Percentiles rank a stretch among this genome's conserved stretches.
phyloP scores from a whole-genome alignment of 2,329 filamentous ascomycete genomes.

The Xylaria arbuscula region DNA sequence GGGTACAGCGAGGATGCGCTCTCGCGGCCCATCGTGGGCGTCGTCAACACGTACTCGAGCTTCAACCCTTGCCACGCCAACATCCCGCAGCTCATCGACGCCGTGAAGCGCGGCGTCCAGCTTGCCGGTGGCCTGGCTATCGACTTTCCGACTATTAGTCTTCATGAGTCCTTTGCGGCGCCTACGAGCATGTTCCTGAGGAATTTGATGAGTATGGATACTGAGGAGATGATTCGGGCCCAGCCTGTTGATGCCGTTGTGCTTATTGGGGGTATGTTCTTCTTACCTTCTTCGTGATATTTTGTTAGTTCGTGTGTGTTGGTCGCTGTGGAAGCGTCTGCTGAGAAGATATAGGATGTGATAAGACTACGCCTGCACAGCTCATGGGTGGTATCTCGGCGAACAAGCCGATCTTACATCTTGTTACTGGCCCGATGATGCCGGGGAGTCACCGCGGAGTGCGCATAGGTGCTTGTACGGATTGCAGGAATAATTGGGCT shows the following conservation, averaged over 20 bases:
- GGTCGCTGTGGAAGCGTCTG: neutral
- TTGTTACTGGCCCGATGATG: slow-evolving; percentile 81
- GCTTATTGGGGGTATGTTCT: slow-evolving; percentile 69
- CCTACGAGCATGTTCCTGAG: slow-evolving; percentile 81
- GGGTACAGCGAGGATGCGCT: slow-evolving; percentile 79
- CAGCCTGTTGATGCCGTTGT: slow-evolving; percentile 77
- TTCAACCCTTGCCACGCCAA: slow-evolving; percentile 83
- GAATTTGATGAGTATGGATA: slow-evolving; percentile 84
- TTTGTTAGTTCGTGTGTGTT: neutral
- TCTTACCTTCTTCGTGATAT: neutral
- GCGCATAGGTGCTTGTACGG: slow-evolving; percentile 77
- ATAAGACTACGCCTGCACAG: slow-evolving; percentile 79
- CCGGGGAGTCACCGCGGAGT: slow-evolving; percentile 73
- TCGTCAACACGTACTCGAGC: slow-evolving; percentile 77
- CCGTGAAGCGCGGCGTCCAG: slow-evolving; percentile 74
- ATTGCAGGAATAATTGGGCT: slow-evolving; percentile 80
- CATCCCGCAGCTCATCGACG: slow-evolving; percentile 76
- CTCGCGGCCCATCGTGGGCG: slow-evolving; percentile 76
- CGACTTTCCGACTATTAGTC: slow-evolving; percentile 78
- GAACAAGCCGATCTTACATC: slow-evolving; percentile 75
- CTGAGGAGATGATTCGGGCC: slow-evolving; percentile 79
- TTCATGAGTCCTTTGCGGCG: slow-evolving; percentile 75
- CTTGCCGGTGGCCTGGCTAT: slow-evolving; percentile 74
- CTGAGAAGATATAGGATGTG: slow-evolving; percentile 64
- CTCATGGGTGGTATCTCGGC: slow-evolving; percentile 81